Evolutionary conservation across 2,329 filamentous ascomycete species (phyloP), one percentile per base, ranked within the genome.

Genomic region (Fusarium luffae): DNA sequence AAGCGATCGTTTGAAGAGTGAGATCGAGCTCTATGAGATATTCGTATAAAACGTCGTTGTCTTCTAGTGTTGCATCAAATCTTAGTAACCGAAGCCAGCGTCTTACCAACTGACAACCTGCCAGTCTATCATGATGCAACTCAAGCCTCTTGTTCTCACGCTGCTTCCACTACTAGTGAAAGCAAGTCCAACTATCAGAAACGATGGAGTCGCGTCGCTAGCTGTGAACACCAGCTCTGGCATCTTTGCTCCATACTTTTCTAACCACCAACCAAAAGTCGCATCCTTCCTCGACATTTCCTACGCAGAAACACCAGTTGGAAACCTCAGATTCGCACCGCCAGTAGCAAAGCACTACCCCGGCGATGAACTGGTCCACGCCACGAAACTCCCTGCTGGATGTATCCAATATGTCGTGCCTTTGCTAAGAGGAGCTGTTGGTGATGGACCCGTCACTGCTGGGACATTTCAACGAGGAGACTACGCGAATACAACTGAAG

Each of bases 271-370:
- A 7, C 63, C 59, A 0, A 43, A 56, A 1, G 55, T 71, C 12
- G 69, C 69, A 13, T 59, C 66, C 12, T 71, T 71, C 32, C 46
- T 71, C 14, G 59, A 71, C 12, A 70, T 71, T 25, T 63, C 69
- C 0, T 71, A 61, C 12, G 69, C 69, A 9, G 63, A 71, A 12
- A 62, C 23, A 2, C 69, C 69, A 7, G 16, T 44, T 10, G 56
- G 66, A 3, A 23, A 52, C 3, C 63, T 71, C 14, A 61, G 69
- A 16, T 71, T 71, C 21, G 13, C 52, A 5, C 19, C 66, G 12
- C 66, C 69, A 4, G 37, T 62, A 18, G 18, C 47, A 4, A 63
- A 48, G 14, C 32, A 16, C 4, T 11, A 59, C 3, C 1, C 42
- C 0, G 52, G 55, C 7, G 21, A 51, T 18, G 11, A 54, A 5